A percentile compares a stretch with the other conserved stretches of the same genome.
These are phyloP conservation scores for Eleusine coracana DNA, from an alignment of 176 grass and related monocot genomes.

Conservation along the genomic window DNA sequence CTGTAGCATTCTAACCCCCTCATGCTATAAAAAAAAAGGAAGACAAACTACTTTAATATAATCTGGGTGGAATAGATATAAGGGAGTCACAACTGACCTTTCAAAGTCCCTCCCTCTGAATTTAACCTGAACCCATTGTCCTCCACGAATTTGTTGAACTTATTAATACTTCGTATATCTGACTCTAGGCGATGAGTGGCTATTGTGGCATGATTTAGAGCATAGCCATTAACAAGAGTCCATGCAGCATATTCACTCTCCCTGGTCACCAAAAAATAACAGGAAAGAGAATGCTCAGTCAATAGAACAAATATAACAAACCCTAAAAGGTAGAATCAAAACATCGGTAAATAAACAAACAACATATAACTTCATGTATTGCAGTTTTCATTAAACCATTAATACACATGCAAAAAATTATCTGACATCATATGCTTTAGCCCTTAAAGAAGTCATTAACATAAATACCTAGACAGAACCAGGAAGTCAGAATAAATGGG, in stretches of 20 bases:
- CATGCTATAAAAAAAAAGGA: not conserved
- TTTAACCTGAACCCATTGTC: conserved; percentile 87
- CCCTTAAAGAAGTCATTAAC: conserved; percentile 8
- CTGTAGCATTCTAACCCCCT: too few relatives aligned
- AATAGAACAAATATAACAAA: conserved; percentile 24
- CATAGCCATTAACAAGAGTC: conserved; percentile 99
- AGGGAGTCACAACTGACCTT: conserved; percentile 58
- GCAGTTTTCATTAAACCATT: conserved; percentile 11
- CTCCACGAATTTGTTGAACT: conserved; percentile 89
- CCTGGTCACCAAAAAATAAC: conserved; percentile 46
- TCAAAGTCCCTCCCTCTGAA: conserved; percentile 85
- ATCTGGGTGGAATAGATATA: not conserved
- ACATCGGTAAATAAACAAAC: conserved; percentile 26
- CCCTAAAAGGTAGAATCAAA: not conserved
- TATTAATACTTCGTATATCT: conserved; percentile 72
- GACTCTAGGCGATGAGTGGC: conserved; percentile 71
- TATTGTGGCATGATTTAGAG: conserved; percentile 91
- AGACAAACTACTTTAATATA: not conserved
- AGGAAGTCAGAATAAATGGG: conserved; percentile 85
- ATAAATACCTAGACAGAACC: conserved; percentile 74
- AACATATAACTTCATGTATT: conserved; percentile 13
- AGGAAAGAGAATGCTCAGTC: conserved; percentile 4
- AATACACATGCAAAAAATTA: conserved; percentile 3
- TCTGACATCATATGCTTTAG: conserved; percentile 15
- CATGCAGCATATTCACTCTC: conserved; percentile 97